Evolutionary conservation across 352 stramenopile species (phyloP).

Genomic region (Pythium plurisporium): DNA sequence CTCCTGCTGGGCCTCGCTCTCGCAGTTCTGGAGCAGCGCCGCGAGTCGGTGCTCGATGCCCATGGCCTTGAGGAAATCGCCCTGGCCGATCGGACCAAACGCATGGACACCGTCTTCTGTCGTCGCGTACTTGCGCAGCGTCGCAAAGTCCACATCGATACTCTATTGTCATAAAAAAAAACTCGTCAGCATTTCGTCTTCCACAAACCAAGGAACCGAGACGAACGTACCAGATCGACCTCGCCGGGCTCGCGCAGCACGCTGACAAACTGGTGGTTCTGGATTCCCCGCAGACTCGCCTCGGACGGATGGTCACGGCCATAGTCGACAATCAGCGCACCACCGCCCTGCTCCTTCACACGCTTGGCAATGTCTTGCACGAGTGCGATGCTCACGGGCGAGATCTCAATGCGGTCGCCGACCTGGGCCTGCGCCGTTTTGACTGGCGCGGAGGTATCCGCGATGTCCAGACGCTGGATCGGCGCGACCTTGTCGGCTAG

Average conservation of each 20-base stretch:
- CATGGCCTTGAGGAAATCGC: slow-evolving; percentile 93
- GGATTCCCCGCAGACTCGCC: slow-evolving; percentile 92
- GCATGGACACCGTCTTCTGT: slow-evolving; percentile 53
- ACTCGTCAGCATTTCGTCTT: background rate
- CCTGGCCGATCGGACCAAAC: slow-evolving; percentile 89
- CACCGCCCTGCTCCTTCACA: slow-evolving; percentile 78
- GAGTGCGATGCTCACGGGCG: slow-evolving; percentile 88
- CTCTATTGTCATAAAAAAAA: slow-evolving; percentile 33
- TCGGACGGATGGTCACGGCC: slow-evolving; percentile 87
- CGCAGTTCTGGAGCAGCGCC: slow-evolving; percentile 84
- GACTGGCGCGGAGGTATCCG: slow-evolving; percentile 39
- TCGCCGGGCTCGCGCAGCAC: slow-evolving; percentile 89
- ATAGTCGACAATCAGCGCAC: slow-evolving; percentile 94
- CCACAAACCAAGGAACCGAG: background rate
- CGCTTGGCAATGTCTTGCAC: slow-evolving; percentile 90
- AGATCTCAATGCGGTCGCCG: slow-evolving; percentile 93
- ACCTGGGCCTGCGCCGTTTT: slow-evolving; percentile 47
- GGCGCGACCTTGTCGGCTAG: slow-evolving; percentile 22
- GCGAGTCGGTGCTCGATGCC: slow-evolving; percentile 91
- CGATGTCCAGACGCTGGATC: slow-evolving; percentile 53
- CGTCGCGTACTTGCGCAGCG: slow-evolving; percentile 55
- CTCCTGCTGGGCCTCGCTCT: slow-evolving; percentile 80
- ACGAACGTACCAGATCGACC: slow-evolving; percentile 81
- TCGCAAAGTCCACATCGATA: slow-evolving; percentile 88
- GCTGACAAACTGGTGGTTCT: slow-evolving; percentile 93